Percentiles rank a stretch among this genome's conserved stretches.
Conservation (phyloP, 192 early-diverging fungal genomes). For the Chytriomyces sp. region DNA sequence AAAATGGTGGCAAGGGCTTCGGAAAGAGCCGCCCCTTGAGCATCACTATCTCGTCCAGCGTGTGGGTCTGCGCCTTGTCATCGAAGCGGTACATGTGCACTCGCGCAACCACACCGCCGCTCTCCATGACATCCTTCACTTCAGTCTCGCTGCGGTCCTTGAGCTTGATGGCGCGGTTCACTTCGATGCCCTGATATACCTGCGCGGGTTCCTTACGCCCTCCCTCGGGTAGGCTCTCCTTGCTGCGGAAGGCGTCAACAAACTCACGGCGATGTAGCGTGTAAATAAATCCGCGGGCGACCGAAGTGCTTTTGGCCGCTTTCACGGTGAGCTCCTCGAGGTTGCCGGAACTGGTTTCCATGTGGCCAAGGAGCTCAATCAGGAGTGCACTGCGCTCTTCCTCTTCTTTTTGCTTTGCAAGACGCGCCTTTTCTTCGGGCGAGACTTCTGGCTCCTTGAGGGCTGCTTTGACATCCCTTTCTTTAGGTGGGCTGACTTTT, state of each 20-base stretch:
- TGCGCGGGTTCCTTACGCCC: slow-evolving; percentile 27
- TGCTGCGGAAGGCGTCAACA: slow-evolving; percentile 40
- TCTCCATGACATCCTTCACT: slow-evolving; percentile 29
- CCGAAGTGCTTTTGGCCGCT: slow-evolving; percentile 35
- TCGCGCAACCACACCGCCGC: slow-evolving; percentile 31
- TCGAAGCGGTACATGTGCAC: slow-evolving; percentile 58
- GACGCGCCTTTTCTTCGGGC: slow-evolving; percentile 26
- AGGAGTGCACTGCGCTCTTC: slow-evolving; percentile 39
- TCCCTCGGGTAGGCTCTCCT: slow-evolving; percentile 1
- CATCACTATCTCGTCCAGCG: slow-evolving; percentile 47
- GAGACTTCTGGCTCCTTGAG: slow-evolving; percentile 16
- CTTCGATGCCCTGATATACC: slow-evolving; percentile 49
- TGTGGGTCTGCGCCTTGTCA: slow-evolving; percentile 39
- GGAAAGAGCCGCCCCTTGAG: slow-evolving; percentile 41
- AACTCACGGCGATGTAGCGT: slow-evolving; percentile 46
- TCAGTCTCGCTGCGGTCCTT: slow-evolving; percentile 35
- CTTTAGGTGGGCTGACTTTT: slow-evolving; percentile 22
- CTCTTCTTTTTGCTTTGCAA: slow-evolving; percentile 26
- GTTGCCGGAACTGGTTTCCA: slow-evolving; percentile 51
- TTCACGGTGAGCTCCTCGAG: slow-evolving; percentile 47
- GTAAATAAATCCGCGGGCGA: slow-evolving; percentile 49
- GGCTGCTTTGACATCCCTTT: neutral
- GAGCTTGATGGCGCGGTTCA: slow-evolving; percentile 44
- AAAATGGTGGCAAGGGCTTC: slow-evolving; percentile 29
- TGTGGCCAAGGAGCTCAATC: slow-evolving; percentile 53